Percentiles rank a stretch among this genome's conserved stretches.
Evolutionary conservation across 495 filamentous ascomycete genomes (phyloP).

Genomic region (Chaetomium tenue): DNA sequence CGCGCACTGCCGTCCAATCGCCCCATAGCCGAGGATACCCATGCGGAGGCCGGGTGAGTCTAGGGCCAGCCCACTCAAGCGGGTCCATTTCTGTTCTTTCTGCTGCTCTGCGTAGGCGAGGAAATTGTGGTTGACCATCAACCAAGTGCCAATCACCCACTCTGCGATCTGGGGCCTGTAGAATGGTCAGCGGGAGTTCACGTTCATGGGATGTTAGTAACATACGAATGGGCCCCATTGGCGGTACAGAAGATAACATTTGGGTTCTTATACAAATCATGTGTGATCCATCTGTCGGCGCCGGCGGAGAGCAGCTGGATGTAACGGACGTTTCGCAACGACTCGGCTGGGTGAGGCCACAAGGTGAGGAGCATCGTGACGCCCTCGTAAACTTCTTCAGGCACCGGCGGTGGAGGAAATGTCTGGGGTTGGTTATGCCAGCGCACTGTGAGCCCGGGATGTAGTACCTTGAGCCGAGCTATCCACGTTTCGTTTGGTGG

Average conservation of each 20-base stretch:
- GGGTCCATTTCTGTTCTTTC: slow-evolving; percentile 15
- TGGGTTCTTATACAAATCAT: slow-evolving; percentile 32
- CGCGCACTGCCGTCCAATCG: slow-evolving; percentile 66
- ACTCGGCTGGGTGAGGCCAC: slow-evolving; percentile 25
- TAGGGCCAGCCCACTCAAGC: slow-evolving; percentile 13
- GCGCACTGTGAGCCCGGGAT: slow-evolving; percentile 36
- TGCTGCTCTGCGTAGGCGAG: slow-evolving; percentile 27
- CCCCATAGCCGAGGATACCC: slow-evolving; percentile 46
- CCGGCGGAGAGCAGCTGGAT: slow-evolving; percentile 38
- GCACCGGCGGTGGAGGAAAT: not conserved
- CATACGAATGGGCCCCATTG: slow-evolving; percentile 34
- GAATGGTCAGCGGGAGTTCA: not conserved
- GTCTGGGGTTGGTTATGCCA: slow-evolving; percentile 22
- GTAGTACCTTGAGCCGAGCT: slow-evolving; percentile 24
- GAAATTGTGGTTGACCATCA: slow-evolving; percentile 38
- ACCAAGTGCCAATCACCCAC: slow-evolving; percentile 45
- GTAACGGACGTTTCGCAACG: slow-evolving; percentile 34
- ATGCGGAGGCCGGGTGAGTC: slow-evolving; percentile 40
- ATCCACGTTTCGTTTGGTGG: slow-evolving; percentile 30
- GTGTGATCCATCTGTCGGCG: slow-evolving; percentile 35
- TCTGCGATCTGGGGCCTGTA: slow-evolving; percentile 45
- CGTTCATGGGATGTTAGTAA: not conserved
- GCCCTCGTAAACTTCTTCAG: slow-evolving; percentile 28
- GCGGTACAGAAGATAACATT: slow-evolving; percentile 35
- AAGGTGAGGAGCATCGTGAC: slow-evolving; percentile 32